phyloP scores from a whole-genome alignment of 768 basidiomycete species.

The Roridomyces roridus region DNA sequence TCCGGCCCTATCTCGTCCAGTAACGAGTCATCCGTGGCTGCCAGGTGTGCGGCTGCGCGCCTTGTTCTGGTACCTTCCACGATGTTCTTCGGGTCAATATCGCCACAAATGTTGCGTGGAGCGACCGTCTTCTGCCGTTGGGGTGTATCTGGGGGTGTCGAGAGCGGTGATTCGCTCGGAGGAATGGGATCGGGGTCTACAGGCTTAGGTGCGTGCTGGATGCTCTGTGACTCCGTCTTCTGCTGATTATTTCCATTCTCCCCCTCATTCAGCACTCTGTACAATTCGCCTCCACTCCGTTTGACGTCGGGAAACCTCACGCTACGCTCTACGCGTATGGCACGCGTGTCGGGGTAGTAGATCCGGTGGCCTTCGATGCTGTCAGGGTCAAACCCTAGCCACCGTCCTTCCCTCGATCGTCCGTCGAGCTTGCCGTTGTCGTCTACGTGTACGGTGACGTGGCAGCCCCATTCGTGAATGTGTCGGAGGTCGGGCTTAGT shows the following conservation, averaged over 20 bases:
- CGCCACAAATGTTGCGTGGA: background rate
- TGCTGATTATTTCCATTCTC: background rate
- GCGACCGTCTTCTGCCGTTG: background rate
- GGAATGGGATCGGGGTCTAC: background rate
- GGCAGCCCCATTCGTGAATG: slow-evolving; percentile 28
- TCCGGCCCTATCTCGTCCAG: too few relatives aligned
- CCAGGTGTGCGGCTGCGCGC: background rate
- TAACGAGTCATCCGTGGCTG: background rate
- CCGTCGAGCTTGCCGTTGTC: slow-evolving; percentile 32
- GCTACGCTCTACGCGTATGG: slow-evolving; percentile 35
- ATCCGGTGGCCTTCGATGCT: slow-evolving; percentile 34
- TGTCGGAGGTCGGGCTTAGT: slow-evolving; percentile 29
- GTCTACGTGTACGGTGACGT: slow-evolving; percentile 27
- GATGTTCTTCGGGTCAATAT: slow-evolving; percentile 4
- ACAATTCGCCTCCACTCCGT: background rate
- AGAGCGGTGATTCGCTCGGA: slow-evolving; percentile 1
- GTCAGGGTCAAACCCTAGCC: slow-evolving; percentile 40
- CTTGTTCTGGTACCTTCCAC: background rate
- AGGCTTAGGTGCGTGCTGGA: slow-evolving; percentile 9
- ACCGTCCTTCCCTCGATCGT: slow-evolving; percentile 32
- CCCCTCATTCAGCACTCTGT: slow-evolving; percentile 15
- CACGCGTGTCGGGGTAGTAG: slow-evolving; percentile 33
- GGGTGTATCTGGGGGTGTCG: slow-evolving; percentile 1
- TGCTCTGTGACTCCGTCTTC: background rate
- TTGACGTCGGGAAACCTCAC: slow-evolving; percentile 23